These are phyloP conservation scores for Aspergillus persii DNA, from an alignment of 2,329 filamentous ascomycete genomes.

Conservation along the genomic window DNA sequence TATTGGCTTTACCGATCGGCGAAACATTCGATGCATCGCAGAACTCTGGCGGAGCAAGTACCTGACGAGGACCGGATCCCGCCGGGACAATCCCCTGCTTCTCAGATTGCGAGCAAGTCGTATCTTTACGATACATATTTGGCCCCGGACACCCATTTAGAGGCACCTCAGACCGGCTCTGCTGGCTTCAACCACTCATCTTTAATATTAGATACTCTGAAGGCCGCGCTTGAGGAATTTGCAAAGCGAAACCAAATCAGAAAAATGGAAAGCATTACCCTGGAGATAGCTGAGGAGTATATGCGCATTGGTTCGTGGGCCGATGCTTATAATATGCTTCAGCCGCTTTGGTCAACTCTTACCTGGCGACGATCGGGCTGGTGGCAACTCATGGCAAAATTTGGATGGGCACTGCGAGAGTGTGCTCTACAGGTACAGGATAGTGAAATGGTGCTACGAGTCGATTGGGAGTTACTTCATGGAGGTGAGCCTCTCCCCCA, in stretches of 20 bases:
- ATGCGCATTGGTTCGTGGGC: conserved; percentile 50
- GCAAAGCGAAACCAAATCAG: conserved; percentile 52
- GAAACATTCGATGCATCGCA: conserved; percentile 51
- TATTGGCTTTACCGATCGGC: conserved; percentile 60
- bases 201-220: conserved; percentile 50
- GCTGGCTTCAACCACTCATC: conserved; percentile 52
- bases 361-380: conserved; percentile 62
- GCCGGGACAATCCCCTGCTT: conserved; percentile 55
- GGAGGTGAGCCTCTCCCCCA: conserved; percentile 25
- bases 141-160: conserved; percentile 57
- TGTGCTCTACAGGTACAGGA: conserved; percentile 50
- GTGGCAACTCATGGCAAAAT: conserved; percentile 55
- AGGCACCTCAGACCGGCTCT: conserved; percentile 46
- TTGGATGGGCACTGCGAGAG: conserved; percentile 54
- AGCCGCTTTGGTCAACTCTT: conserved; percentile 54
- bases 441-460: conserved; percentile 48
- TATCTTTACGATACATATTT: conserved; percentile 60
- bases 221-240: conserved; percentile 52
- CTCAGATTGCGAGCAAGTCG: conserved; percentile 53
- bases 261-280: conserved; percentile 53
- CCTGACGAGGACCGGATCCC: conserved; percentile 58
- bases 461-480: conserved; percentile 57
- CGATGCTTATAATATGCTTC: conserved; percentile 52
- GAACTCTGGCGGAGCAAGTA: conserved; percentile 53
- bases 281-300: conserved; percentile 57